A percentile compares a stretch with the other conserved stretches of the same genome.
Conservation (phyloP, 1,284 basidiomycete genomes). For the Xerocomus alliaceus region DNA sequence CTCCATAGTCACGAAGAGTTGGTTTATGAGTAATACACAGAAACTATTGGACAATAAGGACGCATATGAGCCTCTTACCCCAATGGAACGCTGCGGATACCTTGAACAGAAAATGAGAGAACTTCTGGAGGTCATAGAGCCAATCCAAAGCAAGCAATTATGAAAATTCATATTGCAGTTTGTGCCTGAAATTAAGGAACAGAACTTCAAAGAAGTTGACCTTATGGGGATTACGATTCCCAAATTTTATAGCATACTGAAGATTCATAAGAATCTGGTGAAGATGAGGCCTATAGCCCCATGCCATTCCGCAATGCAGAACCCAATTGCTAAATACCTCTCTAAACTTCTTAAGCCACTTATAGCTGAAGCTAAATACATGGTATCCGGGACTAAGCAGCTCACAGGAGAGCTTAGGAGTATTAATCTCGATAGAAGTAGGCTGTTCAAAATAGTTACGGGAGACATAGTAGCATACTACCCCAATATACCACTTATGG, state of each 20-base stretch:
- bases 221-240: background rate
- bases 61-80: background rate
- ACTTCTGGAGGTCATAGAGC: background rate
- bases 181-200: fast-evolving
- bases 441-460: too few species aligned
- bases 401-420: too few species aligned
- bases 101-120: background rate
- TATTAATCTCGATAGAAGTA: too few species aligned
- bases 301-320: background rate
- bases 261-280: background rate
- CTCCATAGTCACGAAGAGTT: background rate
- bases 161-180: background rate
- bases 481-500: too few species aligned
- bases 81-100: background rate
- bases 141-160: background rate
- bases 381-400: too few species aligned
- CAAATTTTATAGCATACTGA: background rate
- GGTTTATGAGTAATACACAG: background rate
- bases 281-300: background rate
- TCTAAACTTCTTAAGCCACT: background rate
- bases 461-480: too few species aligned
- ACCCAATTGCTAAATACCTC: background rate
- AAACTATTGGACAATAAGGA: background rate
- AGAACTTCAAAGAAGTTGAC: fast-evolving
- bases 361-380: background rate